phyloP scores from a whole-genome alignment of 805 yeast species.

The Candida taoyuanica region DNA sequence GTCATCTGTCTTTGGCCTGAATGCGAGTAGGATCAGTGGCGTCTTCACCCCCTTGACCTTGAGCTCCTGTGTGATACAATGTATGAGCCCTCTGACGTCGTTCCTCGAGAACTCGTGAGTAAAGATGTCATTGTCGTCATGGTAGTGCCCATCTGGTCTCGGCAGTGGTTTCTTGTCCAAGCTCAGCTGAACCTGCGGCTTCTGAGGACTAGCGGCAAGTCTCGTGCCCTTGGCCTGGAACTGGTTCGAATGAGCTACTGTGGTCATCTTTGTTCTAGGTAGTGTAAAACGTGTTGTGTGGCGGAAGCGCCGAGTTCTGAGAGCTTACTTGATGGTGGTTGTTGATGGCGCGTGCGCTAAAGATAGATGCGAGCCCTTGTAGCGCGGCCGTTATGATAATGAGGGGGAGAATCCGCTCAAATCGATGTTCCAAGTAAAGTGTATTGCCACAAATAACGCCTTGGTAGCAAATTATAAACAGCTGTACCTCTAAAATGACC shows the following conservation, averaged over 20 bases:
- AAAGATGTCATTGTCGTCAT: constrained; percentile 18
- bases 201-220: constrained; percentile 14
- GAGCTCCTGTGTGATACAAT: constrained; percentile 65
- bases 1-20: constrained; percentile 65
- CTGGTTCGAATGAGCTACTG: constrained; percentile 9
- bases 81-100: constrained; percentile 63
- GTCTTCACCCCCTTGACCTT: constrained; percentile 66
- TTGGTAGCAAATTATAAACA: too few species aligned
- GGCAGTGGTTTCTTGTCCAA: constrained; percentile 17
- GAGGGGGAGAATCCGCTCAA: too few species aligned
- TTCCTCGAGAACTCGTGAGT: constrained; percentile 54
- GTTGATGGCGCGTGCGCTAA: too few species aligned
- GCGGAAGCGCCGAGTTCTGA: too few species aligned
- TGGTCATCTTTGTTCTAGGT: neutral
- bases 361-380: too few species aligned
- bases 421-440: too few species aligned
- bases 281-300: too few species aligned
- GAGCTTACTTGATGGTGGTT: neutral
- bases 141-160: constrained; percentile 10
- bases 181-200: neutral
- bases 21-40: constrained; percentile 73
- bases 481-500: too few species aligned
- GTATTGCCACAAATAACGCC: too few species aligned
- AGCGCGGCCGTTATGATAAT: too few species aligned
- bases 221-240: constrained; percentile 14